Base-by-base conservation (phyloP, 306 rosid species). In the Dalbergia cochinchinensis region DNA sequence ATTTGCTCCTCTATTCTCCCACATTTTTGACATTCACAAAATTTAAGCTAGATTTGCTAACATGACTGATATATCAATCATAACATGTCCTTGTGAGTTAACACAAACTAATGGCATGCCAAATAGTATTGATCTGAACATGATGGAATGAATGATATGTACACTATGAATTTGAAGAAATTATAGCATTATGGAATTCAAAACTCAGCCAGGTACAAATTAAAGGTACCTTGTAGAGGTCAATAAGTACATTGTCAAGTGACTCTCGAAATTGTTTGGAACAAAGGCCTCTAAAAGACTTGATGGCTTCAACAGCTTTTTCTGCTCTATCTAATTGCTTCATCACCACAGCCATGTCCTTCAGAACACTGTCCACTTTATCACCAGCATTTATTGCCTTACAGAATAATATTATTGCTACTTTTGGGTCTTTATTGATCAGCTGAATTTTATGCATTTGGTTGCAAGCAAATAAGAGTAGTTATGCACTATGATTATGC, bases 321-420 rank as follows among this genome's bases (percentile, higher is more conserved):
- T 90, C 91, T 12, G 90, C 77, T 77, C 92, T 84, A 42, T 92
- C 99, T 69, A 86, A 86, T 55, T 92, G 96, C 80, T 95, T 95
- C 98, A 95, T 91, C 63, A 95, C 97, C 15, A 92, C 87, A 8
- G 96, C 97, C 97, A 92, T 95, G 78, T 92, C 98, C 73, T 94
- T 94, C 4, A 94, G 77, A 41, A 97, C 92, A 86, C 95, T 92
- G 19, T 91, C 97, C 18, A 94, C 91, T 80, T 86, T 91, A 51
- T 95, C 98, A 69, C 98, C 97, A 1, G 82, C 91, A 76, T 88
- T 92, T 67, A 95, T 95, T 10, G 99, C 97, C 85, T 89, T 84
- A 97, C 95, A 92, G 57, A 92, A 92, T 39, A 84, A 77, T 4
- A 33, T 86, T 79, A 92, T 87, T 33, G 97, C 92, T 31, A 85